Evolutionary conservation across 441 rosid genomes (phyloP).

Genomic region (Populus trichocarpa): DNA sequence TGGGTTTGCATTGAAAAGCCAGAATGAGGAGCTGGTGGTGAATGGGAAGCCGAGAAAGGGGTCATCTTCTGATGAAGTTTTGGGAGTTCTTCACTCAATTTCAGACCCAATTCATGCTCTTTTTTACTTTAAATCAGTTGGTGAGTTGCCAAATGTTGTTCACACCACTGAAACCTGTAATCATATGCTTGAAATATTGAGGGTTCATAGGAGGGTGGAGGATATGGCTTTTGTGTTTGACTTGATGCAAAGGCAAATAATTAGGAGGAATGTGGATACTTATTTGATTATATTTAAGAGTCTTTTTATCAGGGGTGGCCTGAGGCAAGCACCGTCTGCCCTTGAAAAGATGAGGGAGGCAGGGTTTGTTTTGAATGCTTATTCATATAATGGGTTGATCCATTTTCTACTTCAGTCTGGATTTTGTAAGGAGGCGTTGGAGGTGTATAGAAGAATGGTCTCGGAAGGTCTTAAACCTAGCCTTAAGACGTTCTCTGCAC

Average conservation of each 20-base stretch:
- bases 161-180: constrained; percentile 76
- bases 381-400: constrained; percentile 81
- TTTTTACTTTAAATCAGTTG: constrained; percentile 58
- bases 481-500: constrained; percentile 87
- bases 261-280: constrained; percentile 58
- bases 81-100: constrained; percentile 44
- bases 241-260: constrained; percentile 78
- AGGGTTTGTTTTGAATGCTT: constrained; percentile 70
- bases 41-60: constrained; percentile 30
- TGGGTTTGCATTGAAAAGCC: constrained; percentile 30
- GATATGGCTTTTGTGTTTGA: constrained; percentile 74
- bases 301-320: constrained; percentile 60
- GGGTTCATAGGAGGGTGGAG: constrained; percentile 47
- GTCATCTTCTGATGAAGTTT: constrained; percentile 49
- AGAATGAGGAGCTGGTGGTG: constrained; percentile 29
- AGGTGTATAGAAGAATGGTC: constrained; percentile 62
- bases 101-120: constrained; percentile 54
- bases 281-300: constrained; percentile 61
- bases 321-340: constrained; percentile 52
- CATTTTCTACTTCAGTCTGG: constrained; percentile 67
- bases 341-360: constrained; percentile 60
- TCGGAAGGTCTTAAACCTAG: constrained; percentile 86
- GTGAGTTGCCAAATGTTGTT: constrained; percentile 41
- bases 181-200: constrained; percentile 74
- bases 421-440: constrained; percentile 58